Percentiles rank a stretch among this genome's conserved stretches.
phyloP scores from a whole-genome alignment of 345 rosid species.

The Syzygium jambos region DNA sequence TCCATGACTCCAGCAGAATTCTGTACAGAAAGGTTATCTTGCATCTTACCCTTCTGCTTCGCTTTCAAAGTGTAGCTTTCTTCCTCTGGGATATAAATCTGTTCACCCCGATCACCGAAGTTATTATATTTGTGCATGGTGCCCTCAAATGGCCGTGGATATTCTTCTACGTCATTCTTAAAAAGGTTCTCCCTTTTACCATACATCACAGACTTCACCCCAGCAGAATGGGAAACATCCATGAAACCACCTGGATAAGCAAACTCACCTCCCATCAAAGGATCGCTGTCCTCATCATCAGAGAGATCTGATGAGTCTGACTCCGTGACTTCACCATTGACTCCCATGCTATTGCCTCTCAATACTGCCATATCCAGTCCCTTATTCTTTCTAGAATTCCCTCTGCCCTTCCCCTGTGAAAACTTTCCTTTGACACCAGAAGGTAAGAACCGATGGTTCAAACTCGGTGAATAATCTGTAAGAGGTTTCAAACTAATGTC shows the following conservation, averaged over 20 bases:
- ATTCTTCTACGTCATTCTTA: slow-evolving; percentile 34
- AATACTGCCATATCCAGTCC: slow-evolving; percentile 23
- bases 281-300: slow-evolving; percentile 43
- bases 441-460: slow-evolving; percentile 44
- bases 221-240: slow-evolving; percentile 39
- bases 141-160: slow-evolving; percentile 33
- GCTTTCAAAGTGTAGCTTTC: slow-evolving; percentile 40
- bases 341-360: slow-evolving; percentile 36
- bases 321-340: slow-evolving; percentile 67
- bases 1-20: slow-evolving; percentile 33
- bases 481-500: slow-evolving; percentile 37
- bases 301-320: slow-evolving; percentile 70
- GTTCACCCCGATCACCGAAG: slow-evolving; percentile 27
- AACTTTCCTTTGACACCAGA: slow-evolving; percentile 46
- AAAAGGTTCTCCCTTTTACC: slow-evolving; percentile 27
- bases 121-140: slow-evolving; percentile 19
- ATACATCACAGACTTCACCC: slow-evolving; percentile 35
- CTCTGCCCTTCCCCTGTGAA: slow-evolving; percentile 49
- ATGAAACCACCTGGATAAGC: slow-evolving; percentile 30
- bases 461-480: slow-evolving; percentile 43
- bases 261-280: slow-evolving; percentile 36
- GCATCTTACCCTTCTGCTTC: slow-evolving; percentile 74
- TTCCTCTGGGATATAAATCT: slow-evolving; percentile 19
- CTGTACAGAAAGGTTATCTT: slow-evolving; percentile 37
- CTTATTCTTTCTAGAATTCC: slow-evolving; percentile 39